Base-by-base conservation (phyloP, 1,284 basidiomycete species). In the Leccinum solheimii region DNA sequence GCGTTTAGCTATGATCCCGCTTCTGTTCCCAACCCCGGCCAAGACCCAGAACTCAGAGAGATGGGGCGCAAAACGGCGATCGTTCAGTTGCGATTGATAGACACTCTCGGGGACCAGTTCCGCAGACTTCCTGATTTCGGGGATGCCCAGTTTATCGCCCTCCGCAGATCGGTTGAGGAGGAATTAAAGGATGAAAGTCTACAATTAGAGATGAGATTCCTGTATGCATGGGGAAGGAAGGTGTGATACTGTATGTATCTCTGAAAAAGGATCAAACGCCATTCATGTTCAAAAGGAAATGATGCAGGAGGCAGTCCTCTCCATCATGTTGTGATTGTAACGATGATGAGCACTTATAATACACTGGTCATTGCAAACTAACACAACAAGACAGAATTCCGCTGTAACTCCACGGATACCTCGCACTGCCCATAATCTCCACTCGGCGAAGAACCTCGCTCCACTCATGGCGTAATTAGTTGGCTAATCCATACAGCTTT, bases 401-500 rank as follows among this genome's bases (percentile, higher is more conserved):
- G 11, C 19, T 21, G 11, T 21, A 21, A 43, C n/a, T 43, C 40
- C 40, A 43, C 40, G 5, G 40, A 11, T 45, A 7, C 19, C 10
- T 45, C 43, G 43, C 43, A 45, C 19, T 13, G 43, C 19, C 43
- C 38, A 19, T 11, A 3, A 45, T 19, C 11, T 21, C 43, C 19
- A 21, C 10, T 21, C 3, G 11, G 19, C 19, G 19, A 19, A 45
- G 19, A 45, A 45, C 19, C 19, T 34, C 32, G 11, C 36, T 14
- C 19, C n/a, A 19, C 19, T 19, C 10, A 16, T 21, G 43, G 43
- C 30, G 34, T 38, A 26, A 13, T 16, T 36, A 73, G 36, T 61
- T 62, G 14, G 51, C 45, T 36, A 75, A 61, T 2, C 66, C 71
- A 40, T 74, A 73, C 26, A 63, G 52, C 48, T 62, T 64, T 59